These are phyloP conservation scores for Stephania japonica DNA, from an alignment of 164 flowering plant species.

Conservation along the genomic window DNA sequence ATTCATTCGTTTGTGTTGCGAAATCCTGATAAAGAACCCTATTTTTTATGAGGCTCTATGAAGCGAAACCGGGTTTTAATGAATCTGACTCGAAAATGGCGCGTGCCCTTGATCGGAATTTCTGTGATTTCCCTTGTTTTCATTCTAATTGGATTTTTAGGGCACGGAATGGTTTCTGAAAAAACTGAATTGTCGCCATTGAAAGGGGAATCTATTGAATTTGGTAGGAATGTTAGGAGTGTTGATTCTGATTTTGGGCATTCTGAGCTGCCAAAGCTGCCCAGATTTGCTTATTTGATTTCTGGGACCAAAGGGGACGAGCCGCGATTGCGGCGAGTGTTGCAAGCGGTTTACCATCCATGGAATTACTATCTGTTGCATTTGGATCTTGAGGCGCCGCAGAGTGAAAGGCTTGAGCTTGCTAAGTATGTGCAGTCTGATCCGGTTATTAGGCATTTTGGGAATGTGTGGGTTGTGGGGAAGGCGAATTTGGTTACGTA, in stretches of 20 bases:
- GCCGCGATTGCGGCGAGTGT: conserved; percentile 37
- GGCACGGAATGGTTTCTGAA: neutral
- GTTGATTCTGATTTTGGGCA: conserved; percentile 2
- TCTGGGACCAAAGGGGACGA: conserved; percentile 79
- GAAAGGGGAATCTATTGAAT: neutral
- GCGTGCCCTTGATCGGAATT: conserved; percentile 22
- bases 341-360: conserved; percentile 80
- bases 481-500: conserved; percentile 69
- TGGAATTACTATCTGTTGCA: conserved; percentile 74
- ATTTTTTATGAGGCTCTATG: conserved; percentile 30
- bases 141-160: conserved; percentile 21
- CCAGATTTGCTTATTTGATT: conserved; percentile 65
- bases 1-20: neutral
- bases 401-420: conserved; percentile 59
- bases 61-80: conserved; percentile 21
- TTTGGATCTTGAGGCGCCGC: conserved; percentile 69
- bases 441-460: conserved; percentile 30
- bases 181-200: conserved; percentile 4
- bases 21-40: neutral
- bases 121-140: conserved; percentile 21
- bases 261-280: conserved; percentile 29
- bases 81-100: conserved; percentile 31
- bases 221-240: conserved; percentile 11
- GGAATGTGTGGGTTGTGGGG: conserved; percentile 72
- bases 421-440: conserved; percentile 50